Base-by-base conservation (phyloP, 768 basidiomycete genomes). In the Pisolithus microcarpus region DNA sequence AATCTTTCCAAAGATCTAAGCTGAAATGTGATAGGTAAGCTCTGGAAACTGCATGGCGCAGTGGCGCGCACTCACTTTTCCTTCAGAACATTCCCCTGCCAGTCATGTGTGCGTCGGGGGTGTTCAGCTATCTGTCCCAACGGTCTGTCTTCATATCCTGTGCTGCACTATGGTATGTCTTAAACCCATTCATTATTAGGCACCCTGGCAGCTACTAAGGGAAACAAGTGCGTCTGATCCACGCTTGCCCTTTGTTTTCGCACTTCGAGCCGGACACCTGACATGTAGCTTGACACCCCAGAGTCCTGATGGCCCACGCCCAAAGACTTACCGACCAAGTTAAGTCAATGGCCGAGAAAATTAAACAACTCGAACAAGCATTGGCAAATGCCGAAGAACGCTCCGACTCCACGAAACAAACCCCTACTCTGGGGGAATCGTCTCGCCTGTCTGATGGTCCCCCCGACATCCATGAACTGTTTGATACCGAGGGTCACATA, bases 41-140 rank as follows among this genome's bases (percentile, higher is more conserved):
- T 38, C 24, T 39, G 47, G 46, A n/a, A 18, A 15, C n/a, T 16
- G 31, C 4, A 7, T 10, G 30, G 15, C 31, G 19, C 26, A 36
- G 43, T 13, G 46, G 19, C 7, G 24, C 19, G n/a, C 21, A 28
- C 53, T 24, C 37, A 52, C 13, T 15, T 16, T 23, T 31, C 40
- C 13, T 48, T 38, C 54, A 79, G 76, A 26, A 64, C 64, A 19
- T 76, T 80, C 61, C 79, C 78, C 19, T 80, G 78, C 56, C 75
- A 77, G 59, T 76, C 79, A 37, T 80, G 79, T 58, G 64, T 78
- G 24, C 75, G 77, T 43, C 70, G 79, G 40, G 79, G 78, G 53
- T 80, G 78, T 56, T 65, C 76, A 40, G 62, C 67, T 16, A 75
- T 80, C 31, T 80, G 78, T 58, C 78, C 78, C 6, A 72, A 77